Evolutionary conservation across 2,329 filamentous ascomycete genomes (phyloP).

Genomic region (Cryphonectria radicalis): DNA sequence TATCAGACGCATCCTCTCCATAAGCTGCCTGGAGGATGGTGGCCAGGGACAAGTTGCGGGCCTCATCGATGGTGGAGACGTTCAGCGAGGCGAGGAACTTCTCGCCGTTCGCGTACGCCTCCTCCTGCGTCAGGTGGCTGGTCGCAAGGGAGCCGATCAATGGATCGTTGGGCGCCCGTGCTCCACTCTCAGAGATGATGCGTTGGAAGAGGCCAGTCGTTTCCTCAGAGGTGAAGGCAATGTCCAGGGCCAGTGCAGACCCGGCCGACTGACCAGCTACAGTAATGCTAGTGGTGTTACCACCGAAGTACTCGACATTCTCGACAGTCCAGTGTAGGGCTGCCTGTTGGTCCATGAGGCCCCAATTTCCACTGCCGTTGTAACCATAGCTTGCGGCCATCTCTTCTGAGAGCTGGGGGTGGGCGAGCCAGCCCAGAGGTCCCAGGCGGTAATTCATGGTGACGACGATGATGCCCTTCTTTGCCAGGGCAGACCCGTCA

Average conservation of each 20-base stretch:
- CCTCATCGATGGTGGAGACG: conserved; percentile 32
- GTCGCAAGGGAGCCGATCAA: conserved; percentile 35
- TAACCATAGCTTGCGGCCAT: neutral
- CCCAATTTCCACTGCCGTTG: conserved; percentile 62
- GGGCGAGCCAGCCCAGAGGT: conserved; percentile 71
- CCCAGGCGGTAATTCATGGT: conserved; percentile 78
- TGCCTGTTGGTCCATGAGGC: conserved; percentile 71
- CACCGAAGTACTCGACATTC: conserved; percentile 69
- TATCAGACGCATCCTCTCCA: neutral
- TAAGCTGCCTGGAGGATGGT: neutral
- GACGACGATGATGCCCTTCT: conserved; percentile 70
- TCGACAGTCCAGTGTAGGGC: conserved; percentile 71
- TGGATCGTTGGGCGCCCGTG: conserved; percentile 37
- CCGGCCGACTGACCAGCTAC: conserved; percentile 72
- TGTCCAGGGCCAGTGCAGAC: conserved; percentile 52
- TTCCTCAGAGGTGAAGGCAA: conserved; percentile 5
- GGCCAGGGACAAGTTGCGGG: conserved; percentile 29
- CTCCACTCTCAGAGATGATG: conserved; percentile 41
- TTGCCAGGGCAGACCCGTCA: conserved; percentile 61
- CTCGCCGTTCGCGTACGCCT: conserved; percentile 29
- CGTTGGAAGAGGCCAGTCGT: conserved; percentile 33
- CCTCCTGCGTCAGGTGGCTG: conserved; percentile 33
- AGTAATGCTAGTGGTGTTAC: conserved; percentile 68
- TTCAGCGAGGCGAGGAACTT: conserved; percentile 30
- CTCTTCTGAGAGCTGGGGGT: conserved; percentile 52